These are phyloP conservation scores for Claviceps humidiphila DNA, from an alignment of 2,329 filamentous ascomycete species.

Conservation along the genomic window DNA sequence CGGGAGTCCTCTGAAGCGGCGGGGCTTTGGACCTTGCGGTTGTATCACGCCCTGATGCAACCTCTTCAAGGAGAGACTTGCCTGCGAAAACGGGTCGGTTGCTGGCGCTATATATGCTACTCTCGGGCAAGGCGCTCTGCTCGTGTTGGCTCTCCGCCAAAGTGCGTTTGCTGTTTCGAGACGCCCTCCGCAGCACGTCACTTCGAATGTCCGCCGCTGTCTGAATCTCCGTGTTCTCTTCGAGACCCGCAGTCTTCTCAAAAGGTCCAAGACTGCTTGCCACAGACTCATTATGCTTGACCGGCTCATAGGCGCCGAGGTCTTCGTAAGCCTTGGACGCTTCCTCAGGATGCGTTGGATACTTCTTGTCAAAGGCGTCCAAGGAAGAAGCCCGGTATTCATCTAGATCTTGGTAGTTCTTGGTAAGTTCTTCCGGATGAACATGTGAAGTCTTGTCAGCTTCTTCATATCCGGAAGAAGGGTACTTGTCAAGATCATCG, in stretches of 20 bases:
- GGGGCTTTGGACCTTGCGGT: constrained; percentile 13
- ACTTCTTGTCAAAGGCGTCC: constrained; percentile 13
- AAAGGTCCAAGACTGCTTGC: constrained; percentile 24
- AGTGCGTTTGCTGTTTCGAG: constrained; percentile 10
- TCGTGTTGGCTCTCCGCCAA: constrained; percentile 8
- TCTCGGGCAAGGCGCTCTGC: constrained; percentile 5
- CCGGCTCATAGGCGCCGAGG: constrained; percentile 25
- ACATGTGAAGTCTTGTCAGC: constrained; percentile 12
- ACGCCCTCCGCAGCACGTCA: constrained; percentile 17
- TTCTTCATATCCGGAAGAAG: constrained; percentile 18
- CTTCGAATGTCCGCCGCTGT: constrained; percentile 20
- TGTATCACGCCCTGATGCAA: constrained; percentile 27
- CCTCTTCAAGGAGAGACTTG: constrained; percentile 41
- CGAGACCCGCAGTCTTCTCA: constrained; percentile 12
- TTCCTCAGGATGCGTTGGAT: constrained; percentile 21
- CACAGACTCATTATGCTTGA: constrained; percentile 22
- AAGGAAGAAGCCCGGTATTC: constrained; percentile 23
- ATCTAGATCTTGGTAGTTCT: constrained; percentile 27
- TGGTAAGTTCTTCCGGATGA: constrained; percentile 26
- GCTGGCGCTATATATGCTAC: constrained; percentile 1
- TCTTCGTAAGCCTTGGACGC: constrained; percentile 26
- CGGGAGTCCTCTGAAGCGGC: constrained; percentile 12
- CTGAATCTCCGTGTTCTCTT: constrained; percentile 11
- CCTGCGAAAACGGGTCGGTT: constrained; percentile 25
- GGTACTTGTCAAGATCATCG: constrained; percentile 20